Conservation (phyloP, 148 eudicot genomes). For the Amaranthus hypochondriacus region DNA sequence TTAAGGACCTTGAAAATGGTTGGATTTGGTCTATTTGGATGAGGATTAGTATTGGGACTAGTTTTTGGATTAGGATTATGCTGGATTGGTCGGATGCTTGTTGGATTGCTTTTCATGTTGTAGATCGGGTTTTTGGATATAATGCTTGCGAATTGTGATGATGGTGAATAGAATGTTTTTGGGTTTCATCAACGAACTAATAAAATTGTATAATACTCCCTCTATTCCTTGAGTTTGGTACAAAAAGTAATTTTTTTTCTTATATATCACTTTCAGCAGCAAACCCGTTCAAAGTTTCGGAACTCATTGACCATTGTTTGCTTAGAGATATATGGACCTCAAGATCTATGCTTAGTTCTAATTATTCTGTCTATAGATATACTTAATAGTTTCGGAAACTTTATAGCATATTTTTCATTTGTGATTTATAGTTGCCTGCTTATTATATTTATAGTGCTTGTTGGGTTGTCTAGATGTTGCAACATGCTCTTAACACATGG, state of each 20-base stretch:
- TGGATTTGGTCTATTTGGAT: not conserved
- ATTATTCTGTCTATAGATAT: not conserved
- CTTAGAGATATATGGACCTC: not conserved
- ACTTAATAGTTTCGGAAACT: not conserved
- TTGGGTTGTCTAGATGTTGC: slow-evolving; percentile 33
- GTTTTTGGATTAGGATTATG: no score
- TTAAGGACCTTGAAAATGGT: not conserved
- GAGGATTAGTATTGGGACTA: no score
- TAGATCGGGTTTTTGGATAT: not conserved
- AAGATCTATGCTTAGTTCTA: not conserved
- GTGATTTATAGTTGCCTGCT: not conserved
- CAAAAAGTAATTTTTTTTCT: no score
- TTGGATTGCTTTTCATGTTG: not conserved
- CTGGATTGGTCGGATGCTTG: not conserved
- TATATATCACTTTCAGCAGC: no score
- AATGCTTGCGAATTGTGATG: no score
- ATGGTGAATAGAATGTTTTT: no score
- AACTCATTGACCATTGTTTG: not conserved
- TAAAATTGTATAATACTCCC: no score
- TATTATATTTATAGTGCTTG: slow-evolving; percentile 23
- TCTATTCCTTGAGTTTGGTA: no score
- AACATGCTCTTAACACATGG: slow-evolving; percentile 24
- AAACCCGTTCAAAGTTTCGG: no score
- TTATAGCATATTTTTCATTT: not conserved
- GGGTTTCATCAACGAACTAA: no score